phyloP scores from a whole-genome alignment of 2,329 filamentous ascomycete species.

The Metarhizium humberi region DNA sequence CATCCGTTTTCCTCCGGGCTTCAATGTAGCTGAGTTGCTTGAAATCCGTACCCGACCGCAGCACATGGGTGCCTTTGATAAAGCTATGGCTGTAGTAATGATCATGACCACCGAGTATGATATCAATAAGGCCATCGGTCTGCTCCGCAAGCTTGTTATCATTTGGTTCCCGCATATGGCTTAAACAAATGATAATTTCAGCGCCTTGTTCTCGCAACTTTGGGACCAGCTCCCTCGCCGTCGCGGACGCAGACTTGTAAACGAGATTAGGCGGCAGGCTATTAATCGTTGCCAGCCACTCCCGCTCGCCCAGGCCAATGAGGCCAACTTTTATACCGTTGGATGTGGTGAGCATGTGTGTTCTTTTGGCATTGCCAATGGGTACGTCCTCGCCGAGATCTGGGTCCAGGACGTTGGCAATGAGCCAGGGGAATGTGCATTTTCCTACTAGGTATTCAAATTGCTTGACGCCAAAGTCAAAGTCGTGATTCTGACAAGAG shows the following conservation, averaged over 20 bases:
- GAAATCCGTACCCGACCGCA: conserved; percentile 87
- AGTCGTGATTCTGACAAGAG: conserved; percentile 65
- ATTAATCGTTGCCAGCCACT: conserved; percentile 88
- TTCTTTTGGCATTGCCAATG: conserved; percentile 67
- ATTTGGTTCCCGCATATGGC: conserved; percentile 82
- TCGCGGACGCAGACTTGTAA: conserved; percentile 69
- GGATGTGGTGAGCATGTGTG: conserved; percentile 66
- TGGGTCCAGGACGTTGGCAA: conserved; percentile 81
- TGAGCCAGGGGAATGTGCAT: conserved; percentile 81
- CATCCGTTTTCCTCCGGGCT: conserved; percentile 47
- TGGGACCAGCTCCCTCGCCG: conserved; percentile 67
- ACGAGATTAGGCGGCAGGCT: conserved; percentile 71
- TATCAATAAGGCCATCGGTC: conserved; percentile 65
- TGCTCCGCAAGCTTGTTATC: conserved; percentile 77
- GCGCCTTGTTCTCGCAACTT: conserved; percentile 65
- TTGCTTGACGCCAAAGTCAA: conserved; percentile 82
- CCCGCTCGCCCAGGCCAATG: conserved; percentile 76
- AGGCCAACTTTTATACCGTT: conserved; percentile 82
- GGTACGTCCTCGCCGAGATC: conserved; percentile 66
- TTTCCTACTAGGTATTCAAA: conserved; percentile 63
- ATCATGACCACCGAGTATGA: conserved; percentile 83
- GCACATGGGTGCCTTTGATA: conserved; percentile 70
- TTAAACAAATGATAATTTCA: conserved; percentile 73
- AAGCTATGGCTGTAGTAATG: conserved; percentile 76
- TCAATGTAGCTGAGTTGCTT: conserved; percentile 88